Base-by-base conservation (phyloP, 768 basidiomycete species). In the Hygrophoropsis aurantiaca region DNA sequence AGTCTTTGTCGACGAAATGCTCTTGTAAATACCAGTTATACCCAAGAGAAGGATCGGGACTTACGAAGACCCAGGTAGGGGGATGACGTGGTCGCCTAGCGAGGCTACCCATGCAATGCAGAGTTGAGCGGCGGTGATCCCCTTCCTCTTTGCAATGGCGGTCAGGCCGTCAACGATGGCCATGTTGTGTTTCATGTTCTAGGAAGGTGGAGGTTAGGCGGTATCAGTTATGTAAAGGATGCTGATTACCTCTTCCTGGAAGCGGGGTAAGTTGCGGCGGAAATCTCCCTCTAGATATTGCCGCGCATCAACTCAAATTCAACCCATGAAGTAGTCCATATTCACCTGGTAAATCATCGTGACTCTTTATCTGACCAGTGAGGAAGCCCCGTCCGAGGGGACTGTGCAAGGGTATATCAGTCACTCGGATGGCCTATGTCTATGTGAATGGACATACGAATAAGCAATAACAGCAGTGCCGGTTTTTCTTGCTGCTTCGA, bases 391-490 rank as follows among this genome's bases (percentile, higher is more conserved):
- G 65, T 5, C 81, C 80, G 1, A 82, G 70, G 0, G 81, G 80
- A 26, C 75, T 83, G 58, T 39, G 40, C 49, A 50, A 32, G 13
- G 13, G 27, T 30, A 30, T 13, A 56, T 46, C 27, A 47, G 23
- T 11, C 58, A 53, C 6, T 53, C 56, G 5, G 58, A 46, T 35
- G 55, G 55, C 13, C 54, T 53, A 7, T 55, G 39, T 10, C 53
- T 53, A 16, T 10, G 56, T 9, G 13, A 34, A 20, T 32, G 33
- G 5, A 59, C 72, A 10, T 43, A 77, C 76, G 80, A 78, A 57
- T 87, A 86, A 24, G 75, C 83, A 11, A 79, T 59, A n/a, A 86
- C 73, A 4, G 81, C 63, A 41, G 85, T 70, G 1, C 74, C 75
- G n/a, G 82, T 73, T 49, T 82, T 79, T 39, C 68, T 61, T 5